Evolutionary conservation across 345 rosid species (phyloP).

Genomic region (Brassica juncea): DNA sequence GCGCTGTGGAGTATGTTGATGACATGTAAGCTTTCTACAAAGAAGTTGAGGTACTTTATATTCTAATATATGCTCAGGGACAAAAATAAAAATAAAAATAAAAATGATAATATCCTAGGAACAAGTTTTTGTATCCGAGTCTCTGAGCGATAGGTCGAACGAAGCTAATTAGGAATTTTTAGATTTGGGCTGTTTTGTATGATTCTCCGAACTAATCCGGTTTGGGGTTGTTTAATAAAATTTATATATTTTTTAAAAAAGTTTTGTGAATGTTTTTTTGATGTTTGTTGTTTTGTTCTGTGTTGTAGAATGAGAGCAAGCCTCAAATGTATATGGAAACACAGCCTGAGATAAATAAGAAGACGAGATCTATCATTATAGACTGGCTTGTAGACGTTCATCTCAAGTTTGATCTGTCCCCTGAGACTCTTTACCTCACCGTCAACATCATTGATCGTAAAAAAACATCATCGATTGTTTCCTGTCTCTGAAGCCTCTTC

Average conservation of each 20-base stretch:
- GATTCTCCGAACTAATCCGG: no score
- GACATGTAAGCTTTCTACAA: conserved; percentile 88
- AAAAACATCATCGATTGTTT: conserved; percentile 47
- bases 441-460: conserved; percentile 59
- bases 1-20: conserved; percentile 78
- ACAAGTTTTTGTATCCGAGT: no score
- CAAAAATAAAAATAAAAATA: no score
- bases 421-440: conserved; percentile 85
- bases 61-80: not conserved
- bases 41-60: conserved; percentile 58
- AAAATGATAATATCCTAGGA: no score
- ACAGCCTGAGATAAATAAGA: conserved; percentile 77
- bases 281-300: not conserved
- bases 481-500: conserved; percentile 61
- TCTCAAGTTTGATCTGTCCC: conserved; percentile 75
- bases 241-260: no score
- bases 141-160: no score
- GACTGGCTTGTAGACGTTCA: conserved; percentile 97
- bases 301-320: conserved; percentile 65
- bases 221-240: no score
- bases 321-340: conserved; percentile 64
- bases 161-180: no score
- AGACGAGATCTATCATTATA: conserved; percentile 78
- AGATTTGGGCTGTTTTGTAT: no score
- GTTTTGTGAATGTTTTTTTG: not conserved